Percentiles rank a stretch among this genome's conserved stretches.
These are phyloP conservation scores for Chlorella sp. DNA, from an alignment of 139 green algal genomes.

Conservation along the genomic window DNA sequence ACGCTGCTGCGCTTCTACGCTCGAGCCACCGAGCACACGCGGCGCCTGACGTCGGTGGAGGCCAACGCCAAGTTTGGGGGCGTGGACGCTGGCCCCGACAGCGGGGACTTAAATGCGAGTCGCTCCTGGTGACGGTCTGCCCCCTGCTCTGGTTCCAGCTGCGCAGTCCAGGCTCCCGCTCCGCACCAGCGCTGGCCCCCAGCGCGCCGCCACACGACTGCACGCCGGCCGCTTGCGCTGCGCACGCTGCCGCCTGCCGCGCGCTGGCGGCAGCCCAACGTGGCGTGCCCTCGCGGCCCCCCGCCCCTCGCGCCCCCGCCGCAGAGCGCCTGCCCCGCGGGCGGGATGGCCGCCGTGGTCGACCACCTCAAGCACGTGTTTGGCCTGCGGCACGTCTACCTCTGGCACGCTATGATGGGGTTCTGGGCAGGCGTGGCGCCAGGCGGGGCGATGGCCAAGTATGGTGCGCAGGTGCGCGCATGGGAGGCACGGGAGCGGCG, in stretches of 20 bases:
- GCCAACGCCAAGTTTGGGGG: slow-evolving; percentile 86
- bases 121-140: too few relatives aligned
- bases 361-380: slow-evolving; percentile 47
- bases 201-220: too few relatives aligned
- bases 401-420: slow-evolving; percentile 87
- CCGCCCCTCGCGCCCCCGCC: too few relatives aligned
- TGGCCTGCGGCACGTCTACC: slow-evolving; percentile 76
- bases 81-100: slow-evolving; percentile 23
- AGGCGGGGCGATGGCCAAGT: background rate
- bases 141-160: too few relatives aligned
- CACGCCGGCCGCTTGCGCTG: too few relatives aligned
- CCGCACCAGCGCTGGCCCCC: too few relatives aligned
- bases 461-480: background rate
- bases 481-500: background rate
- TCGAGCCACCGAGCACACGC: slow-evolving; percentile 75
- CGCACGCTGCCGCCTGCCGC: too few relatives aligned
- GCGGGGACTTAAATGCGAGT: slow-evolving; percentile 3
- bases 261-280: too few relatives aligned
- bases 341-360: slow-evolving; percentile 65
- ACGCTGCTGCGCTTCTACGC: slow-evolving; percentile 76
- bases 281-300: too few relatives aligned
- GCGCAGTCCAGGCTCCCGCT: too few relatives aligned
- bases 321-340: slow-evolving; percentile 13
- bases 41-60: slow-evolving; percentile 63
- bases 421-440: slow-evolving; percentile 45